Evolutionary conservation across 148 eudicot genomes (phyloP), one percentile per base, ranked within the genome.

Genomic region (Cornus kousa): DNA sequence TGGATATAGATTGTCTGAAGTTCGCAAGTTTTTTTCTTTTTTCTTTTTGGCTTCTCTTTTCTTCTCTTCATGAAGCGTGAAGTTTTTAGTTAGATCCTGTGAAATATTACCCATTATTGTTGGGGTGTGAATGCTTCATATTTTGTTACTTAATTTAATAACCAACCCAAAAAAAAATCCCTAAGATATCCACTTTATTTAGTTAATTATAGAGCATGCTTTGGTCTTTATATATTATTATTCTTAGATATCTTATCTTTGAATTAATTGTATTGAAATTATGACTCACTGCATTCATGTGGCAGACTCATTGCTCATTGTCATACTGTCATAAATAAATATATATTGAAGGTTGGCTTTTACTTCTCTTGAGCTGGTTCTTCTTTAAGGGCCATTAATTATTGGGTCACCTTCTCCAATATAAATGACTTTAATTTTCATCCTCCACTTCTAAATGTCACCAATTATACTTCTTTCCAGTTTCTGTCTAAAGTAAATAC

Each of bases 41-140:
- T 28, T 28, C 28, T 28, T 28, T 28, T 28, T 28, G 28, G 14
- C 3, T 31, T 68, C 33, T 32, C 40, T 68, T 53, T 53, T 12
- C 59, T 43, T 43, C 48, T 66, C 39, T 13, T 68, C 71, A 68
- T 68, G 20, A 68, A 68, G 71, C 16, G 71, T 68, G 71, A 68
- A 68, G 19, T 33, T 68, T 35, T 68, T 68, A 31, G 19, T 68
- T 68, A 12, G 71, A 33, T 22, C 71, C 13, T 31, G 37, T 68
- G 16, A 32, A 68, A 68, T 68, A 68, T 32, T 31, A 68, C 39
- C 71, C 71, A 68, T 33, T 68, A 68, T 31, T 68, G 40, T 32
- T 68, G 40, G 39, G 20, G 39, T 32, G 71, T 13, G 32, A 33
- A 14, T 68, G 40, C 40, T 68, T 31, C 40, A 68, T 33, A 28